These are phyloP conservation scores for Aspergillus pseudonomiae DNA, from an alignment of 2,329 filamentous ascomycete genomes.

Conservation along the genomic window DNA sequence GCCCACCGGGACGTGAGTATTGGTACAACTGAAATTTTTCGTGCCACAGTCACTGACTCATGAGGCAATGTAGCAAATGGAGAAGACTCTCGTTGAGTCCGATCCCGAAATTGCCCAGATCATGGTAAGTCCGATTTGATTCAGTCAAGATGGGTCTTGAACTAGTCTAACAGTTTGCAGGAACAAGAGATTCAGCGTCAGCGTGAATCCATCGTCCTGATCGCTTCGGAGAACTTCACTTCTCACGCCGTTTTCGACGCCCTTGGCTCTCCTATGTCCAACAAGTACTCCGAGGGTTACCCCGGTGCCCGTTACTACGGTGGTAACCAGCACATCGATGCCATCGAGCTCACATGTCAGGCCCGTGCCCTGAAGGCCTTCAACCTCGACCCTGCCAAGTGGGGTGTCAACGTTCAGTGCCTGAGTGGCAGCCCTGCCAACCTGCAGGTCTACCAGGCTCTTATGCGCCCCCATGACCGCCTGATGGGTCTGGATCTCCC, in stretches of 20 bases:
- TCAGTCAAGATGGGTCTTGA: not conserved
- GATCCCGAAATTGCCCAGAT: slow-evolving; percentile 95
- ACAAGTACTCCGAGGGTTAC: slow-evolving; percentile 99
- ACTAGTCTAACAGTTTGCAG: slow-evolving; percentile 51
- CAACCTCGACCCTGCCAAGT: slow-evolving; percentile 81
- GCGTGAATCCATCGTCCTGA: slow-evolving; percentile 97
- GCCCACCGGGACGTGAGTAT: slow-evolving; percentile 66
- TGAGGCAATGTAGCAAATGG: slow-evolving; percentile 72
- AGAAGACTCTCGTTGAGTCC: slow-evolving; percentile 87
- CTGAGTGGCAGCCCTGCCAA: slow-evolving; percentile 93
- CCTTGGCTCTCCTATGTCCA: slow-evolving; percentile 90
- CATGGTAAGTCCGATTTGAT: slow-evolving; percentile 69
- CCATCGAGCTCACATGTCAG: slow-evolving; percentile 95
- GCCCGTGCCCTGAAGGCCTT: slow-evolving; percentile 89
- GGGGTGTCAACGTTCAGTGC: slow-evolving; percentile 98
- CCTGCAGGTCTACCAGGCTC: slow-evolving; percentile 94
- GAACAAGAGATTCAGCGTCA: slow-evolving; percentile 94
- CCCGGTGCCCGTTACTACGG: slow-evolving; percentile 98
- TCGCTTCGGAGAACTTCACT: slow-evolving; percentile 98
- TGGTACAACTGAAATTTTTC: slow-evolving; percentile 15
- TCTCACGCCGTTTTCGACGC: slow-evolving; percentile 98
- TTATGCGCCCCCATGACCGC: slow-evolving; percentile 89
- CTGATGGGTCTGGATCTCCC: slow-evolving; percentile 97
- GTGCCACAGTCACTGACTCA: slow-evolving; percentile 33
- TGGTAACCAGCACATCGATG: slow-evolving; percentile 98